Base-by-base conservation (phyloP, 768 basidiomycete genomes). In the Leccinum subgranulosum region DNA sequence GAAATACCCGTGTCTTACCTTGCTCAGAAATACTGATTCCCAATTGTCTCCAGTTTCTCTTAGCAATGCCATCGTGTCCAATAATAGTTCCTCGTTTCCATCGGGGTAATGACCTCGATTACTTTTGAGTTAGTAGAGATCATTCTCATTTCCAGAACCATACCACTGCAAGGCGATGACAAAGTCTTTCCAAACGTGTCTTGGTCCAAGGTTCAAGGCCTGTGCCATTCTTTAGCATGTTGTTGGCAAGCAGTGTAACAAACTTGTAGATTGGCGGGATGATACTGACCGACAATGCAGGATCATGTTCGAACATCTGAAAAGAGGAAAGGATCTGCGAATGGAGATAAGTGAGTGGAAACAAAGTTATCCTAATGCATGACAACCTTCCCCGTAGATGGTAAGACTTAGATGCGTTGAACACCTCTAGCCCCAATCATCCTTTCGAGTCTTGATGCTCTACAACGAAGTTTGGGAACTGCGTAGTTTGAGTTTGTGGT, bases 141-240 rank as follows among this genome's bases (percentile, higher is more conserved):
- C 4, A n/a, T 29, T 17, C 17, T 43, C 12, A 2, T 46, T 33
- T 45, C n/a, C n/a, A 36, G 12, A 46, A 31, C 45, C 62, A 49
- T 66, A 82, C 83, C 83, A 84, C 67, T 84, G 81, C 60, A 84
- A 61, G 21, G 74, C 69, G 3, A 84, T 81, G 23, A 83, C 79
- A 58, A 83, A 83, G 60, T 84, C 82, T 63, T 81, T 81, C 82
- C 82, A 83, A 83, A 27, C 83, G 79, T 0, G 82, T 81, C 27
- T 74, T 69, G 14, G 79, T 72, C 83, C 83, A 84, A 2, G 71
- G 65, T 49, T 83, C 82, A n/a, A 82, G 73, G 12, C 82, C 83
- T 59, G 80, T 64, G 14, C 80, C 80, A 43, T 74, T 66, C 55
- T 79, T 75, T 46, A 84, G 67, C 83, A 84, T 84, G 3, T 73